Percentiles rank a stretch among this genome's conserved stretches.
Evolutionary conservation across 176 grass and related monocot species (phyloP).

Genomic region (Neostapfia colusana): DNA sequence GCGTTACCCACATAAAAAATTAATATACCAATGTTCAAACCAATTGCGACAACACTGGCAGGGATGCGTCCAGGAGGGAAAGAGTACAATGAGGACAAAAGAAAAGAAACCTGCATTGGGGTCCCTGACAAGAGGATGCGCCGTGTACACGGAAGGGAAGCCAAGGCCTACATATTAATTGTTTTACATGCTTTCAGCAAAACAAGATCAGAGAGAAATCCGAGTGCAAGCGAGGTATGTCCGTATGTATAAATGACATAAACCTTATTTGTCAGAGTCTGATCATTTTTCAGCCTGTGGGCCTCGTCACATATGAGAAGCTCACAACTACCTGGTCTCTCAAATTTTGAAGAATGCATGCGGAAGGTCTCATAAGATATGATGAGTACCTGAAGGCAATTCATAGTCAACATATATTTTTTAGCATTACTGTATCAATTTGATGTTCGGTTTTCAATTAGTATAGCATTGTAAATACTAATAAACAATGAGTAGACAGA

Average conservation of each 20-base stretch:
- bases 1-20: slow-evolving; percentile 23
- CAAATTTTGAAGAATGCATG: slow-evolving; percentile 97
- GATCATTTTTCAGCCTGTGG: slow-evolving; percentile 95
- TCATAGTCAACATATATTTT: slow-evolving; percentile 30
- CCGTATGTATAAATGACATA: slow-evolving; percentile 18
- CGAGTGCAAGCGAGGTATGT: background rate
- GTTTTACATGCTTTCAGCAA: slow-evolving; percentile 19
- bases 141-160: slow-evolving; percentile 80
- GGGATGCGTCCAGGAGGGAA: background rate
- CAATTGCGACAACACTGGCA: background rate
- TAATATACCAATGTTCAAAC: slow-evolving; percentile 22
- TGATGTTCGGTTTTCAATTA: slow-evolving; percentile 28
- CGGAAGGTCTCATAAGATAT: slow-evolving; percentile 97
- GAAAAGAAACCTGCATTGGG: slow-evolving; percentile 82
- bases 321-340: slow-evolving; percentile 79
- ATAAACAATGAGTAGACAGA: slow-evolving; percentile 14
- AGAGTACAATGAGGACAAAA: slow-evolving; percentile 6
- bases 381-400: slow-evolving; percentile 77
- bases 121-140: slow-evolving; percentile 92
- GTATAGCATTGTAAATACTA: slow-evolving; percentile 28
- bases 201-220: slow-evolving; percentile 29
- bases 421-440: slow-evolving; percentile 28
- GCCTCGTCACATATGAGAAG: slow-evolving; percentile 98
- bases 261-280: slow-evolving; percentile 95
- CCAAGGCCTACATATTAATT: slow-evolving; percentile 63